Conservation (phyloP, 2,329 filamentous ascomycete species). For the Leptographium wingfieldii region DNA sequence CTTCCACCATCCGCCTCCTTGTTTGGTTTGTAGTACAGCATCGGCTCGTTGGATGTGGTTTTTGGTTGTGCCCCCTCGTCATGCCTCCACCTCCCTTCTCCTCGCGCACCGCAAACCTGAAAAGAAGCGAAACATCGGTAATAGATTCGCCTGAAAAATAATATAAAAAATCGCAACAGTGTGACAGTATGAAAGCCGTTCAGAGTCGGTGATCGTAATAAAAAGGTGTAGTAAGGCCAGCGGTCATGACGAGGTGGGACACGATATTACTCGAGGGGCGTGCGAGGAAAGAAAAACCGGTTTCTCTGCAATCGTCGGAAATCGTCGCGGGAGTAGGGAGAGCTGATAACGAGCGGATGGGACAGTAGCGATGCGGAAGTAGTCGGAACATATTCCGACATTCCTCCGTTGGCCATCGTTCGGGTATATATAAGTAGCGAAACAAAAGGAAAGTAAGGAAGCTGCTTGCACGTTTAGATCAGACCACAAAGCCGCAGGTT, state of each 20-base stretch:
- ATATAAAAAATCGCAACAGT: not conserved
- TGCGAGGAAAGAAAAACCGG: not conserved
- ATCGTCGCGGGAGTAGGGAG: not conserved
- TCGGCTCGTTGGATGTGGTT: not conserved
- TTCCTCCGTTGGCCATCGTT: constrained; percentile 2
- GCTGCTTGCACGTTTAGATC: constrained; percentile 8
- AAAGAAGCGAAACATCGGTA: not conserved
- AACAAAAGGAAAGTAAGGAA: constrained; percentile 7
- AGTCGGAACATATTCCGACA: not conserved
- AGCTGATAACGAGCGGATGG: not conserved
- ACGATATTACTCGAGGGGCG: not conserved
- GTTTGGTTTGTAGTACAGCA: not conserved
- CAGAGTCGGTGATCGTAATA: constrained; percentile 1
- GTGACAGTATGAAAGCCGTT: constrained; percentile 1
- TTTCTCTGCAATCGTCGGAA: not conserved
- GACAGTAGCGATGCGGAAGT: not conserved
- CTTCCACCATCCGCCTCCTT: not conserved
- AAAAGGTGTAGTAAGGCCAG: not conserved
- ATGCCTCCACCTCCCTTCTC: not conserved
- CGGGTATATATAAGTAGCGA: constrained; percentile 3
- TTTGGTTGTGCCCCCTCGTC: not conserved
- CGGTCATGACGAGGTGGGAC: not conserved
- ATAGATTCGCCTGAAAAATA: not conserved
- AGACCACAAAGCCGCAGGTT: constrained; percentile 54
- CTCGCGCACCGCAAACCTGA: not conserved